Evolutionary conservation across 331 rosid species (phyloP).

Genomic region (Quercus lobata): DNA sequence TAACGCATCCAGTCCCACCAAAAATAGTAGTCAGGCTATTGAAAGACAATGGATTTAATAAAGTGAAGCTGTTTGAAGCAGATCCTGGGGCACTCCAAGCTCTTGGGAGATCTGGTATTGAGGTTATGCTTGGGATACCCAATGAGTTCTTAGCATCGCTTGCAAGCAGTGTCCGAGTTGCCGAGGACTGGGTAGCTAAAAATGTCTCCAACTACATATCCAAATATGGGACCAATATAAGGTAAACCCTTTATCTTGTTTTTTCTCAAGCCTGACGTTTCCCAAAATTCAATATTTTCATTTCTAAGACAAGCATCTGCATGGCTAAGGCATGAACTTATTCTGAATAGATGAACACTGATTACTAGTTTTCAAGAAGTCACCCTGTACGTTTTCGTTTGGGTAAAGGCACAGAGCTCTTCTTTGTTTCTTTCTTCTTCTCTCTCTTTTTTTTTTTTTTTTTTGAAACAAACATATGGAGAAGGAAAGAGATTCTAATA

Average conservation of each 20-base stretch:
- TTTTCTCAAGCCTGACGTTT: background rate
- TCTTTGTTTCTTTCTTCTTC: no score
- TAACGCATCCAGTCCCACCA: constrained; percentile 41
- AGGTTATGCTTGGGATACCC: constrained; percentile 58
- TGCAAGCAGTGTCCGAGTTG: constrained; percentile 40
- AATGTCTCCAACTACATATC: constrained; percentile 38
- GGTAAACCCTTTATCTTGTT: constrained; percentile 9
- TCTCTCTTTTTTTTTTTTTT: no score
- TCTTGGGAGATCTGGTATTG: constrained; percentile 38
- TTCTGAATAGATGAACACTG: no score
- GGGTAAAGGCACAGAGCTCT: no score
- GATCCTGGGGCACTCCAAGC: constrained; percentile 36
- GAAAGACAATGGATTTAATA: constrained; percentile 37
- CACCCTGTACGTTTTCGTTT: no score
- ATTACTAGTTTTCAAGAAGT: no score
- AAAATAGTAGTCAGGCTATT: constrained; percentile 35
- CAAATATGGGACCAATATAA: constrained; percentile 33
- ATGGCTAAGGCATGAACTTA: background rate
- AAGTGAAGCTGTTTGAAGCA: constrained; percentile 59
- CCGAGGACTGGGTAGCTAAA: constrained; percentile 49
- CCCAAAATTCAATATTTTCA: background rate
- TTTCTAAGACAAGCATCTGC: background rate
- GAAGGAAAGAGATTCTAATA: rapidly evolving
- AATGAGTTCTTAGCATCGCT: constrained; percentile 44
- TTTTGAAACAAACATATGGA: no score